Conservation (phyloP, 2,329 filamentous ascomycete species). For the Albophoma yamanashiensis region DNA sequence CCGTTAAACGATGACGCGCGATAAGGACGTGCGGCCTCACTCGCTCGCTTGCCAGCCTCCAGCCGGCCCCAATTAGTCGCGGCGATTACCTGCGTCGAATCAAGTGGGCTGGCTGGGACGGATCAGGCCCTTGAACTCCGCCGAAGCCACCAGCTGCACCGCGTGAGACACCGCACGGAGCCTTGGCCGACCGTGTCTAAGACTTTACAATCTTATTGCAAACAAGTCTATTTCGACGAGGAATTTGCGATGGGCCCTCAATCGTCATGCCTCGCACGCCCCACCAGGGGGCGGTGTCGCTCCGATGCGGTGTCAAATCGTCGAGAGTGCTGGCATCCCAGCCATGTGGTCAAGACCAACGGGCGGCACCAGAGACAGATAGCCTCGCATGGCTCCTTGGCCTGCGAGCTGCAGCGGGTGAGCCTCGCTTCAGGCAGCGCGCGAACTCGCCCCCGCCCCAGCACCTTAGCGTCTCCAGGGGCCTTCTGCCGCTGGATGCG, state of each 20-base stretch:
- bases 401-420: neutral
- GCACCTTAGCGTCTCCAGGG: neutral
- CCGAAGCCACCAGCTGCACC: neutral
- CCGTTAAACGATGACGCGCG: neutral
- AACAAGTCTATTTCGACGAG: slow-evolving; percentile 7
- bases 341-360: neutral
- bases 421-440: neutral
- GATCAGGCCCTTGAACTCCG: neutral
- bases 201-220: slow-evolving; percentile 8
- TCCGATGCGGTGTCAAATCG: neutral
- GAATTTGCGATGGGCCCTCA: neutral
- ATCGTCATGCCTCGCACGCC: neutral
- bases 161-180: neutral
- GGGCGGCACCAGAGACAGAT: neutral
- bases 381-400: neutral
- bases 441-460: neutral
- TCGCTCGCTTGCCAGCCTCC: neutral
- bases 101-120: neutral
- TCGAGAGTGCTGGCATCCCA: neutral
- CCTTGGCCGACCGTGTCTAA: slow-evolving; percentile 3
- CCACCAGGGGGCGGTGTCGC: neutral
- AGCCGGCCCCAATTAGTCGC: neutral
- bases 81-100: neutral
- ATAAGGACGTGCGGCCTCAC: neutral
- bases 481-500: neutral